These are phyloP conservation scores for thale cress (Arabidopsis thaliana) DNA, from an alignment of 345 rosid species.

Conservation along the genomic window DNA sequence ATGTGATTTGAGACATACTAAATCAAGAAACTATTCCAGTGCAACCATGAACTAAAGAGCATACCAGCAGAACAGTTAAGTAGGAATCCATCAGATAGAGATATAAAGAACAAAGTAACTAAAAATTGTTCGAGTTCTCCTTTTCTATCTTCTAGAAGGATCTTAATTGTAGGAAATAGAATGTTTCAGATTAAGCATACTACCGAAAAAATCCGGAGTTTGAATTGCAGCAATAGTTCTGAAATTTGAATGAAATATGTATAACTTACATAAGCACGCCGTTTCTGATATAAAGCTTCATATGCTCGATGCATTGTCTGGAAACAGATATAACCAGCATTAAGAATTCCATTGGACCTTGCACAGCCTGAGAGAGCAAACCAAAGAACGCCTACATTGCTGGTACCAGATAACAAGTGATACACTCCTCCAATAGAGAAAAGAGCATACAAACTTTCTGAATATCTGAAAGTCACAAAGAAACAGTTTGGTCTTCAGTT, in stretches of 20 bases:
- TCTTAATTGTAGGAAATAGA: background rate
- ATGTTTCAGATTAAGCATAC: background rate
- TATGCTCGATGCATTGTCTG: slow-evolving; percentile 80
- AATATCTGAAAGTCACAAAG: slow-evolving; percentile 57
- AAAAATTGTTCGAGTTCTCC: background rate
- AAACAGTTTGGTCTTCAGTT: slow-evolving; percentile 1
- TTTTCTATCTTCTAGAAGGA: background rate
- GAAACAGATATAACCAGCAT: slow-evolving; percentile 92
- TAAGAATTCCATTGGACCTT: slow-evolving; percentile 92
- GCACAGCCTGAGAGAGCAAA: slow-evolving; percentile 87
- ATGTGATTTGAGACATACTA: background rate
- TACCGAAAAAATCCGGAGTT: background rate
- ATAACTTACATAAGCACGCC: slow-evolving; percentile 60
- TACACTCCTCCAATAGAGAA: slow-evolving; percentile 84
- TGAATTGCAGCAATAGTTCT: slow-evolving; percentile 1
- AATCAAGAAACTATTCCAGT: slow-evolving; percentile 4
- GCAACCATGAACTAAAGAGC: background rate
- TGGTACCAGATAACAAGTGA: slow-evolving; percentile 63
- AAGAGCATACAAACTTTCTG: slow-evolving; percentile 82
- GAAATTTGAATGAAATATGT: slow-evolving; percentile 27
- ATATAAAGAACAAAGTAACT: background rate
- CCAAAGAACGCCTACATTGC: slow-evolving; percentile 69
- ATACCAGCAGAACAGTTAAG: background rate
- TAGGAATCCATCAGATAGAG: too few relatives aligned
- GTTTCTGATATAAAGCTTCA: slow-evolving; percentile 60